Base-by-base conservation (phyloP, 2,329 filamentous ascomycete species). In the Furcasterigmium sp. region DNA sequence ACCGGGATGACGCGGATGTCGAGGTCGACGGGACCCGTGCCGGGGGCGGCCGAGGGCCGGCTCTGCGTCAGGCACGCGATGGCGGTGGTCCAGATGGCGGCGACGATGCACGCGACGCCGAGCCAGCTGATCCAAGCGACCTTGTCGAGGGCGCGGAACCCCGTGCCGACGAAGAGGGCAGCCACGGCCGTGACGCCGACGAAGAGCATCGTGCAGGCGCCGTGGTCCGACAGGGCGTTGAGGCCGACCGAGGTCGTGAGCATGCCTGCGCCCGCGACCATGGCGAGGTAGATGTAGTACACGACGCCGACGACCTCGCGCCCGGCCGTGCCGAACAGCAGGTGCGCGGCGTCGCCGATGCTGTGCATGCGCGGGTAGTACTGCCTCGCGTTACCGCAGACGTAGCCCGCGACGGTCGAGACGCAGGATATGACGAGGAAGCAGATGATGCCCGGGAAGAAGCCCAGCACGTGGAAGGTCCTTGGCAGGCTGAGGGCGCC, bases 371-470 rank as follows among this genome's bases (percentile, higher is more conserved):
- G 26, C 11, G 38, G 38, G 14, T 40, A 39, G 4, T 30, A 40
- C 23, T 18, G 11, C 13, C 38, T 40, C 2, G 38, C 38, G 23
- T 40, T 40, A 14, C 38, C 38, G 26, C 23, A 40, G 3, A 40
- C 13, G 26, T 40, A 30, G 4, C 38, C 25, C 8, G 25, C 23
- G 15, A 30, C 2, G 15, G 38, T 40, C 15, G 38, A 29, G 11
- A 21, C 17, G 13, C 19, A 19, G 25, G 38, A 19, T 5, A 40
- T 7, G 25, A 40, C 14, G 3, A 40, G 14, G 0, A 40, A 40
- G 17, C 38, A 40, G 8, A 40, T 25, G 14, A 40, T 40, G 38
- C 38, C 38, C 18, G 38, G 38, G 21, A 40, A 40, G 38, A 40
- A 40, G 3, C 26, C 26, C 5, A 40, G 17, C 3, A 30, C 17